Conservation (phyloP, 306 rosid species). For the Pyrus communis region DNA sequence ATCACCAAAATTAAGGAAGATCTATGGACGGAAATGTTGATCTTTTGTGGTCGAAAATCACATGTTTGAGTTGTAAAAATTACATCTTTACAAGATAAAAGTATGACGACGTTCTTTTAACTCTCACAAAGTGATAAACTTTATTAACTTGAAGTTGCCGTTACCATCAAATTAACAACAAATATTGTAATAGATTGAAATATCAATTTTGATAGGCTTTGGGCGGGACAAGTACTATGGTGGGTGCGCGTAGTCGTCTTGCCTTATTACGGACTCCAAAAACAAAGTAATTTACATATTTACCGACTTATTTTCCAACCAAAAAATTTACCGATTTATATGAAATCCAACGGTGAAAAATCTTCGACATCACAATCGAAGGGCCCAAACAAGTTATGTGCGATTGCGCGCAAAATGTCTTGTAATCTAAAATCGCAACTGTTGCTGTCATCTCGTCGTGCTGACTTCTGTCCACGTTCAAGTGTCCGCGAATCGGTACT, state of each 20-base stretch:
- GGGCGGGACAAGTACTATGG: not conserved
- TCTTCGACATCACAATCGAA: not conserved
- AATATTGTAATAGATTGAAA: too few species aligned
- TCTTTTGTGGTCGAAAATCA: accelerated
- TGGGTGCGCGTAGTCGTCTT: not conserved
- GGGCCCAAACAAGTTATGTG: not conserved
- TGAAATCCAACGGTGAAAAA: not conserved
- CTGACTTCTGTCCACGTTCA: not conserved
- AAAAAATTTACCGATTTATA: not conserved
- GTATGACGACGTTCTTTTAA: accelerated
- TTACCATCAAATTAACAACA: too few species aligned
- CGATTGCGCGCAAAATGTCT: not conserved
- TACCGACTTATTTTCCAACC: not conserved
- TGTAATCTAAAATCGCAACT: not conserved
- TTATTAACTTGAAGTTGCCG: accelerated
- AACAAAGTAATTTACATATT: not conserved
- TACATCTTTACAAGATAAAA: accelerated
- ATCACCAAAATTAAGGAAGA: too few species aligned
- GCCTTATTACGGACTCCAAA: not conserved
- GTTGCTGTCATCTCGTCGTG: not conserved
- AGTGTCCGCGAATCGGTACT: not conserved
- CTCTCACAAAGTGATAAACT: accelerated
- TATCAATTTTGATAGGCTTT: not conserved
- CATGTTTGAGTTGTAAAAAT: accelerated
- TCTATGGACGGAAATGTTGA: too few species aligned